A percentile compares a stretch with the other conserved stretches of the same genome.
phyloP scores from a whole-genome alignment of 805 yeast genomes.

The Barnettozyma californica region DNA sequence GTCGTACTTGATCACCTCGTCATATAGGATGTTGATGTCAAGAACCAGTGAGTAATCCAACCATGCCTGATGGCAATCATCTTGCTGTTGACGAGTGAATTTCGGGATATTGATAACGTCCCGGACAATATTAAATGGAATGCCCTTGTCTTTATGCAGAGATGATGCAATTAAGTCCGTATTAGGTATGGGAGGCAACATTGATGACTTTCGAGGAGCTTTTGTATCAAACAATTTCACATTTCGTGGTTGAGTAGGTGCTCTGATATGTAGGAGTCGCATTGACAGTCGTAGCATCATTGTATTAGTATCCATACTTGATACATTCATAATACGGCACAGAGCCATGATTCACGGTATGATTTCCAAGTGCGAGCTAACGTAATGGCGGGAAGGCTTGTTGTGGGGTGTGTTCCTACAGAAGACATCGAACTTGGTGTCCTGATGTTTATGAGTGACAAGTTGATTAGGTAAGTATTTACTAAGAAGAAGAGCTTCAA shows the following conservation, averaged over 20 bases:
- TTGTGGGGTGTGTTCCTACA: not conserved
- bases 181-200: slow-evolving; percentile 18
- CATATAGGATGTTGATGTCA: slow-evolving; percentile 5
- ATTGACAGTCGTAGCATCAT: not conserved
- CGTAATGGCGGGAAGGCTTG: not conserved
- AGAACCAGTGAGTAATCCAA: slow-evolving; percentile 10
- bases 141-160: slow-evolving; percentile 11
- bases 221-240: not conserved
- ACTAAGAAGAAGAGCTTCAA: not conserved
- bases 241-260: not conserved
- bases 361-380: too few species aligned
- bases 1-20: not conserved
- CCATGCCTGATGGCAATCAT: slow-evolving; percentile 14
- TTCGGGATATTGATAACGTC: slow-evolving; percentile 17
- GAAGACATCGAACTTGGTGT: not conserved
- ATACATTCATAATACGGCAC: not conserved
- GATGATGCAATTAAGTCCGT: slow-evolving; percentile 8
- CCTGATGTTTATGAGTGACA: not conserved
- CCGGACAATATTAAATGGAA: slow-evolving; percentile 21
- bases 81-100: slow-evolving; percentile 3
- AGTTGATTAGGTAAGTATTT: not conserved
- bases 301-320: not conserved
- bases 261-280: not conserved
- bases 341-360: not conserved
- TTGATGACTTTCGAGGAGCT: not conserved